A percentile compares a stretch with the other conserved stretches of the same genome.
phyloP scores from a whole-genome alignment of 176 grass and related monocot genomes.

The bread wheat (Triticum aestivum) region IWGSC_CS_RefSeq_v2.1 NC_057796.1:8364457-8364956 shows the following conservation, averaged over 20 bases:
- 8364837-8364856: too few relatives aligned
- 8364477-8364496: neutral
- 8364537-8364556: neutral
- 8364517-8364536: neutral
- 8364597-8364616: neutral
- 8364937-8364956: too few relatives aligned
- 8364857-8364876: too few relatives aligned
- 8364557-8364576: neutral
- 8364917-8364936: too few relatives aligned
- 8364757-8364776: neutral
- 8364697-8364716: neutral
- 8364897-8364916: too few relatives aligned
- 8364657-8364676: neutral
- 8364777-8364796: neutral
- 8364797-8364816: neutral
- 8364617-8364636: too few relatives aligned
- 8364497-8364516: neutral
- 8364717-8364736: neutral
- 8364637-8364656: neutral
- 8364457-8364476: neutral
- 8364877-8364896: too few relatives aligned
- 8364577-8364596: too few relatives aligned
- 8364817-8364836: too few relatives aligned
- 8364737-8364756: neutral
- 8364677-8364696: neutral